A percentile compares a stretch with the other conserved stretches of the same genome.
phyloP scores from a whole-genome alignment of 2,329 filamentous ascomycete genomes.

The Cylindrodendrum hubeiense region DNA sequence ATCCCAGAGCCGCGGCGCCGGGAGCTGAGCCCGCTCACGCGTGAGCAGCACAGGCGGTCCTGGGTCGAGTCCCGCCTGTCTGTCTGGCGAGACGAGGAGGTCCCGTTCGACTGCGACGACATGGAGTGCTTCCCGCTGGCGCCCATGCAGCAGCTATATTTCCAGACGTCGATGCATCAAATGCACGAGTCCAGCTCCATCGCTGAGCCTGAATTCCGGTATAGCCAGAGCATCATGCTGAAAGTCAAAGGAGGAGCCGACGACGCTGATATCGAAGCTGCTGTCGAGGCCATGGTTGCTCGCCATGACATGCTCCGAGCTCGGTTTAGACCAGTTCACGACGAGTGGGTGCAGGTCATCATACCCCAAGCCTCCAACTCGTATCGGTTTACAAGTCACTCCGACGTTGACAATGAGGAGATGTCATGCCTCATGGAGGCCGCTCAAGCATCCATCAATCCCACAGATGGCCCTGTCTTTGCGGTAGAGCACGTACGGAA shows the following conservation, averaged over 20 bases:
- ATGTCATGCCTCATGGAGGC: slow-evolving; percentile 54
- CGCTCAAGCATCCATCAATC: slow-evolving; percentile 59
- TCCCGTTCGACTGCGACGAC: slow-evolving; percentile 41
- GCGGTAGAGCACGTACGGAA: slow-evolving; percentile 62
- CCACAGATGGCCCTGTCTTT: slow-evolving; percentile 65
- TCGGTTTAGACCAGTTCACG: slow-evolving; percentile 54
- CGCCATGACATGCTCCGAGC: slow-evolving; percentile 66
- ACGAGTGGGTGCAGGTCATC: slow-evolving; percentile 62
- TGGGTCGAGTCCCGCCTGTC: slow-evolving; percentile 32
- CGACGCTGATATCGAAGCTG: slow-evolving; percentile 60
- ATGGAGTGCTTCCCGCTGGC: slow-evolving; percentile 59
- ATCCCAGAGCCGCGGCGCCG: slow-evolving; percentile 52
- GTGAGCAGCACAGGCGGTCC: slow-evolving; percentile 17
- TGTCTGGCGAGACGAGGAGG: slow-evolving; percentile 44
- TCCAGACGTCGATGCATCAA: slow-evolving; percentile 59
- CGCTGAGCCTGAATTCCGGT: slow-evolving; percentile 56
- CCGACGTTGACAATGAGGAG: slow-evolving; percentile 55
- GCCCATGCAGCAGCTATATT: slow-evolving; percentile 67
- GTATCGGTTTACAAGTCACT: slow-evolving; percentile 59
- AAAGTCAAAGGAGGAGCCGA: slow-evolving; percentile 56
- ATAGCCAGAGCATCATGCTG: slow-evolving; percentile 64
- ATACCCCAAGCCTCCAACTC: slow-evolving; percentile 54
- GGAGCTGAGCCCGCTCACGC: neutral
- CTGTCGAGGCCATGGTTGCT: slow-evolving; percentile 61
- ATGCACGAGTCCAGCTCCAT: slow-evolving; percentile 46